Evolutionary conservation across 2,329 filamentous ascomycete species (phyloP), one percentile per base, ranked within the genome.

Genomic region (Fusarium lateritium): DNA sequence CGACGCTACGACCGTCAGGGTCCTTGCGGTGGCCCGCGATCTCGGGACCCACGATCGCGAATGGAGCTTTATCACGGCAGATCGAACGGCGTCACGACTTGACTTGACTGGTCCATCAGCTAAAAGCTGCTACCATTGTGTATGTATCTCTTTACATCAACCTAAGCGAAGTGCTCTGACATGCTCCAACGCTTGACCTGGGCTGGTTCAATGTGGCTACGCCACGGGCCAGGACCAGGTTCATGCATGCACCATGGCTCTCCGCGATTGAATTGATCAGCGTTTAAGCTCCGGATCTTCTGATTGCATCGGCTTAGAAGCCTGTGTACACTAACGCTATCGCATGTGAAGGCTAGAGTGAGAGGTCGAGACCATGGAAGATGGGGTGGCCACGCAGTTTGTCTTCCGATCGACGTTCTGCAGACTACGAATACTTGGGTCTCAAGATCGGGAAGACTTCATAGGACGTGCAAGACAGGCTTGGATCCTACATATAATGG

Each of bases 1-100:
- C 62, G 67, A 62, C 71, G 67, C 71, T 73, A 73, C 54, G 31
- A 70, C 60, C 40, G 56, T 62, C 71, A 73, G 64, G 72, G 70
- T 71, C 60, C 72, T 61, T 56, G 31, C 34, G 46, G 55, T 73
- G 59, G 69, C 28, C 70, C 72, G 60, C 58, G 68, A 64, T 70
- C 54, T 66, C 53, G 68, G 70, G 65, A 68, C 46, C 70, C 59
- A 60, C 72, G 67, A 74, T 72, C 60, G 58, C 26, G 43, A 59
- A 69, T 65, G 56, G 65, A 69, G 58, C 43, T 47, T 52, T 56
- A 13, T 43, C 52, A n/a, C 31, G 51, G 51, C 31, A 61, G 59
- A 71, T 73, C 68, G 49, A 59, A 62, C 66, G 55, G 52, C 21
- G 42, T 47, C 58, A 39, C 40, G 62, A 55, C 64, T 28, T 14